These are phyloP conservation scores for Cnidoscolus chayamansa DNA, from an alignment of 441 rosid genomes.

Conservation along the genomic window DNA sequence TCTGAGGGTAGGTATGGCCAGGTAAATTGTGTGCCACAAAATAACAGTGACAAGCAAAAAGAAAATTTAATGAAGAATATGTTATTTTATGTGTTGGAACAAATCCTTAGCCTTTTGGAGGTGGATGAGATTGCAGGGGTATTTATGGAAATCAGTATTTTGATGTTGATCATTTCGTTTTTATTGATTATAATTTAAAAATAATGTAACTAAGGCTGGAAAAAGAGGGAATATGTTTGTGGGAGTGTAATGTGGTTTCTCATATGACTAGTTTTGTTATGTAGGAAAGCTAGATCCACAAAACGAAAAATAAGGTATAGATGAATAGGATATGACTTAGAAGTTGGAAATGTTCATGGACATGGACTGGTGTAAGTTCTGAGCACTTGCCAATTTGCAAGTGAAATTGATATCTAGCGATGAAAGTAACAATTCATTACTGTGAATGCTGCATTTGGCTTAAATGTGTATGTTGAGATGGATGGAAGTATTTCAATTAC, in stretches of 20 bases:
- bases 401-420: neutral
- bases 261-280: neutral
- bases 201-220: neutral
- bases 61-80: neutral
- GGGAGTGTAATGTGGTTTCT: neutral
- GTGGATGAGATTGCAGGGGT: neutral
- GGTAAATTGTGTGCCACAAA: too few relatives aligned
- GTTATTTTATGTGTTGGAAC: neutral
- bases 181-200: conserved; percentile 2
- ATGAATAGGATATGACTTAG: neutral
- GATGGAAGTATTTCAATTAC: neutral
- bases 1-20: neutral
- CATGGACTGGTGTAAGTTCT: neutral
- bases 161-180: neutral
- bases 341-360: neutral
- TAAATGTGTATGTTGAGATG: neutral
- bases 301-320: neutral
- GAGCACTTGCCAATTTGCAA: neutral
- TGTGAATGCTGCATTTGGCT: neutral
- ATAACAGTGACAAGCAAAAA: neutral
- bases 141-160: neutral
- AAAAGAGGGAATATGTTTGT: neutral
- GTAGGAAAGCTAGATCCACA: conserved; percentile 8
- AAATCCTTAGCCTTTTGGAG: neutral
- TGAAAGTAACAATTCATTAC: too few relatives aligned